A percentile compares a stretch with the other conserved stretches of the same genome.
These are phyloP conservation scores for Diaporthe caulivora DNA, from an alignment of 2,329 filamentous ascomycete genomes.

Conservation along the genomic window DNA sequence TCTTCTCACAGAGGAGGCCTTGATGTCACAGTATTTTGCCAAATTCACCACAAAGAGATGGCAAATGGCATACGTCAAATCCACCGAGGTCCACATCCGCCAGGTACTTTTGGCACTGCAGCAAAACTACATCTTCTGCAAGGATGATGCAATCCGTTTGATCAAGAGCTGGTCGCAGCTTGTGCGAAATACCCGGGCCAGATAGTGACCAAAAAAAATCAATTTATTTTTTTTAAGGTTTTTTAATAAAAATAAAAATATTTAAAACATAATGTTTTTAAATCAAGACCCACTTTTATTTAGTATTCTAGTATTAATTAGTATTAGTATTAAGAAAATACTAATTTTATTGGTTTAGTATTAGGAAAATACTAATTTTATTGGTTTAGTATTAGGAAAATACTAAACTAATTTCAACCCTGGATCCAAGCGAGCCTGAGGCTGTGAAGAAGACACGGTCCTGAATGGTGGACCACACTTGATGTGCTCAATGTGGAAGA, in stretches of 20 bases:
- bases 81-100: background rate
- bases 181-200: slow-evolving; percentile 43
- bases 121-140: slow-evolving; percentile 40
- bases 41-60: background rate
- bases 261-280: too few species aligned
- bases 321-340: too few species aligned
- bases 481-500: background rate
- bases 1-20: slow-evolving; percentile 39
- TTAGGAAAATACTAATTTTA: too few species aligned
- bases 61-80: background rate
- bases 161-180: slow-evolving; percentile 37
- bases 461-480: background rate
- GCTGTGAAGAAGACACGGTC: background rate
- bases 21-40: slow-evolving; percentile 40
- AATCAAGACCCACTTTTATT: too few species aligned
- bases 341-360: too few species aligned
- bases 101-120: background rate
- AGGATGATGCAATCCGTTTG: slow-evolving; percentile 40
- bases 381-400: too few species aligned
- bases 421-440: background rate
- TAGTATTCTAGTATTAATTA: too few species aligned
- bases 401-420: too few species aligned
- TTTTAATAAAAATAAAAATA: too few species aligned
- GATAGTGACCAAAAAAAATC: slow-evolving; percentile 41
- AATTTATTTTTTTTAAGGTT: too few species aligned